phyloP scores from a whole-genome alignment of 805 yeast species.

The Spathaspora passalidarum region DNA sequence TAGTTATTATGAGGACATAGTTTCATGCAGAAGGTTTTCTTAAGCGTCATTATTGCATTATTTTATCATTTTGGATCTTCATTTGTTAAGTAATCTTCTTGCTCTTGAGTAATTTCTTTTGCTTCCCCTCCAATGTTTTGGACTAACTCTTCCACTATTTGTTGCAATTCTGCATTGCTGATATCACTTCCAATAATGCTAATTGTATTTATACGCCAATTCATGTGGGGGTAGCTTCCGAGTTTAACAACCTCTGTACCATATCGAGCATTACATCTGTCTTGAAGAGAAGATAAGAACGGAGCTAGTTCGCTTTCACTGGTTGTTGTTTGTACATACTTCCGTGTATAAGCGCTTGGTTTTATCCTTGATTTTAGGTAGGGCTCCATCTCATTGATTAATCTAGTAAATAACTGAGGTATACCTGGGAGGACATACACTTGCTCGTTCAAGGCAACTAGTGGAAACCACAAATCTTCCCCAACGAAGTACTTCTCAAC shows the following conservation, averaged over 20 bases:
- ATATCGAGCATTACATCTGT: slow-evolving; percentile 23
- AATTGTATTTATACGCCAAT: slow-evolving; percentile 61
- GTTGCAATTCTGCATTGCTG: slow-evolving; percentile 27
- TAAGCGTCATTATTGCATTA: too few relatives aligned
- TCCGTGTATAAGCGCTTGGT: slow-evolving; percentile 31
- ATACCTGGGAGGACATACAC: slow-evolving; percentile 82
- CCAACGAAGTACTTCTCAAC: slow-evolving; percentile 43
- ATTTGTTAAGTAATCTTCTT: slow-evolving; percentile 50
- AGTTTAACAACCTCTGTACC: slow-evolving; percentile 51
- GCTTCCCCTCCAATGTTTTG: slow-evolving; percentile 50
- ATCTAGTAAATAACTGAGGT: slow-evolving; percentile 63
- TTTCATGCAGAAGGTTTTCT: too few relatives aligned
- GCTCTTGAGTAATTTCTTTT: slow-evolving; percentile 50
- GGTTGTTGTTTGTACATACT: slow-evolving; percentile 57
- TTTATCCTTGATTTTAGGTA: slow-evolving; percentile 24
- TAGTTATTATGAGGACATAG: too few relatives aligned
- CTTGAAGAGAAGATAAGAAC: slow-evolving; percentile 52
- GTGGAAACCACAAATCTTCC: slow-evolving; percentile 78
- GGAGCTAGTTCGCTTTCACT: slow-evolving; percentile 72
- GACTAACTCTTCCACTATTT: slow-evolving; percentile 46
- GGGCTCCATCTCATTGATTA: slow-evolving; percentile 47
- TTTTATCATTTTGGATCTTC: background rate
- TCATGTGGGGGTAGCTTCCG: slow-evolving; percentile 83
- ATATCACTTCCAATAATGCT: slow-evolving; percentile 62
- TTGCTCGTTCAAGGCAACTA: slow-evolving; percentile 62